Base-by-base conservation (phyloP, 148 eudicot genomes). In the Polygonum aviculare region DNA sequence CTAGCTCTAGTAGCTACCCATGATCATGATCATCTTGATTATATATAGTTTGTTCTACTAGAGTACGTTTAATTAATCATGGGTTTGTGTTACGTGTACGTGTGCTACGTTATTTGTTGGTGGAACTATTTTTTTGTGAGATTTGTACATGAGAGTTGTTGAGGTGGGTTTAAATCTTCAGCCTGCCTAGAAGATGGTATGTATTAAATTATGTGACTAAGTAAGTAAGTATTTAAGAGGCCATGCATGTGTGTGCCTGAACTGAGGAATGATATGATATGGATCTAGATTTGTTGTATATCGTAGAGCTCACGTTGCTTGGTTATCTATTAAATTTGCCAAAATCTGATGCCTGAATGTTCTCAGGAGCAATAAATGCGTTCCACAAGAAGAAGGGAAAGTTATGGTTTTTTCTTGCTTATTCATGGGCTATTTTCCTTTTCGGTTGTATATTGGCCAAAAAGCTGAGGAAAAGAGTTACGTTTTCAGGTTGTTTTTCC, bases 401-500 rank as follows among this genome's bases (percentile, higher is more conserved):
- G 72, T 5, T 36, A 15, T 60, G 69, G 40, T 6, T 36, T 62
- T 57, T 26, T 62, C 31, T 26, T 26, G 31, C 38, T 12, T 62
- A 22, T 62, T 67, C 72, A 67, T 67, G 72, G 41, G 72, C 19
- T 67, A 11, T 15, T 67, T 67, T 67, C 72, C 72, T 38, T 67
- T 67, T 67, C 72, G 15, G 72, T 36, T 36, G n/a, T 16, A 67
- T 67, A 67, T 67, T 67, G 45, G 72, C 72, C 72, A 67, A 67
- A 67, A 67, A 67, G 72, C 72, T 67, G 72, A 67, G 72, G 16
- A 31, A 36, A 67, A 38, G 71, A 19, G 21, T 16, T 67, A 35
- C 72, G 72, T 67, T 67, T 65, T 67, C 72, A 67, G 72, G 72
- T 67, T 67, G 72, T 35, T 67, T 36, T 36, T 65, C 40, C 38